A percentile compares a stretch with the other conserved stretches of the same genome.
Evolutionary conservation across 441 rosid genomes (phyloP).

Genomic region (Flueggea neowawraea): DNA sequence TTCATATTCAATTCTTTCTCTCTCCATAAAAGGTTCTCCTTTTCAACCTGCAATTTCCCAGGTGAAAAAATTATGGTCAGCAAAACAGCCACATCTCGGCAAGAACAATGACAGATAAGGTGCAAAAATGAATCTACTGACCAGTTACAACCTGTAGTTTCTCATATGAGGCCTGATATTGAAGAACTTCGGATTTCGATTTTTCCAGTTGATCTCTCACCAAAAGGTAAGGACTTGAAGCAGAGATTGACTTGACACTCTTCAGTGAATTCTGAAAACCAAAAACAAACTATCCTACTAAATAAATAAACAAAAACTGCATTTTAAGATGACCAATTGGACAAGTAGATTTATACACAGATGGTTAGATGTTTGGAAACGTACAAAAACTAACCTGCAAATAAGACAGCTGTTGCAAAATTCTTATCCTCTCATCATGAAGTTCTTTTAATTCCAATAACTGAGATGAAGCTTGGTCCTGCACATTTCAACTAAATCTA

Average conservation of each 20-base stretch:
- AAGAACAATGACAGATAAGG: conserved; percentile 25
- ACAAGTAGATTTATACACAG: no score
- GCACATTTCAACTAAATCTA: conserved; percentile 28
- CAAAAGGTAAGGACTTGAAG: conserved; percentile 63
- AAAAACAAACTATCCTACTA: conserved; percentile 28
- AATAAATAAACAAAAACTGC: conserved; percentile 15
- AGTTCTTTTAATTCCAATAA: conserved; percentile 67
- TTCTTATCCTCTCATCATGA: conserved; percentile 69
- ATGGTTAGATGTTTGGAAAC: no score
- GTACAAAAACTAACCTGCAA: conserved; percentile 55
- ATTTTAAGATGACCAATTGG: conserved; percentile 9
- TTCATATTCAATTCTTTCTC: conserved; percentile 79
- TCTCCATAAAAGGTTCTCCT: conserved; percentile 81
- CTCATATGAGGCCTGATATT: conserved; percentile 72
- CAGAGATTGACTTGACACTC: conserved; percentile 64
- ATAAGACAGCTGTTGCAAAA: conserved; percentile 47
- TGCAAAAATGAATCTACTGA: conserved; percentile 43
- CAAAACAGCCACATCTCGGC: conserved; percentile 27
- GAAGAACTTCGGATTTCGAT: conserved; percentile 66
- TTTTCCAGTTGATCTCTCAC: conserved; percentile 72
- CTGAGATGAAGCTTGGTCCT: conserved; percentile 74
- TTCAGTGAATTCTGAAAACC: conserved; percentile 68
- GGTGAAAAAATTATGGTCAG: conserved; percentile 25
- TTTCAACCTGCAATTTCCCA: conserved; percentile 65
- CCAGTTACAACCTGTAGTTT: conserved; percentile 96